phyloP scores from a whole-genome alignment of 495 filamentous ascomycete species.

The Xylaria cubensis region DNA sequence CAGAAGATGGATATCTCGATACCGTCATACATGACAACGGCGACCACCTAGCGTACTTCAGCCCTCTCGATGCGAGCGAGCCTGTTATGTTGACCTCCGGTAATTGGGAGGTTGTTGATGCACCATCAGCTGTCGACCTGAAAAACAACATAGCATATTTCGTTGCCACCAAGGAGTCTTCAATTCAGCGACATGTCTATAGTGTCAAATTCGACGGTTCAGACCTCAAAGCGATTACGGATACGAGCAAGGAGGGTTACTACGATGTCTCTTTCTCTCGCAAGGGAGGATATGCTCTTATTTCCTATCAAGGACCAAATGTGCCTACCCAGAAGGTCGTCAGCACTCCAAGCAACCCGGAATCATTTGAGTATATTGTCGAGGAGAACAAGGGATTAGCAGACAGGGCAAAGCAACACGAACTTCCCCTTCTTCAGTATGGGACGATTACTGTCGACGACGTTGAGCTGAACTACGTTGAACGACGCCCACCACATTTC shows the following conservation, averaged over 20 bases:
- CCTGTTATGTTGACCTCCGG: constrained; percentile 88
- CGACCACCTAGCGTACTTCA: constrained; percentile 93
- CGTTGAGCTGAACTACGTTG: constrained; percentile 82
- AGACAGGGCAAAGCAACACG: constrained; percentile 72
- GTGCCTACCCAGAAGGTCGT: constrained; percentile 94
- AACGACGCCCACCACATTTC: constrained; percentile 91
- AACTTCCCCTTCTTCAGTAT: constrained; percentile 85
- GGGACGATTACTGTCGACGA: constrained; percentile 76
- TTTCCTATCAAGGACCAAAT: constrained; percentile 82
- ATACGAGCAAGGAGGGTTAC: constrained; percentile 79
- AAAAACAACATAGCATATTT: constrained; percentile 88
- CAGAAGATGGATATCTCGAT: constrained; percentile 90
- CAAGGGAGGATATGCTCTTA: constrained; percentile 77
- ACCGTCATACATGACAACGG: constrained; percentile 85
- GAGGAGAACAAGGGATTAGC: constrained; percentile 78
- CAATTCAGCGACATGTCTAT: constrained; percentile 90
- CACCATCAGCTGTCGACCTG: constrained; percentile 88
- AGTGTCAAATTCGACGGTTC: constrained; percentile 82
- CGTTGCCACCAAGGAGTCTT: constrained; percentile 81
- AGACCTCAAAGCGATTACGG: constrained; percentile 71
- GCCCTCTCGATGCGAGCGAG: constrained; percentile 81
- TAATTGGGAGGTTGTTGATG: constrained; percentile 90
- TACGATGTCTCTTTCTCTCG: constrained; percentile 87
- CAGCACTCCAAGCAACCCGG: constrained; percentile 73
- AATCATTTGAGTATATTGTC: constrained; percentile 68